phyloP scores from a whole-genome alignment of 768 basidiomycete species.

The Leccinum truebloodii region DNA sequence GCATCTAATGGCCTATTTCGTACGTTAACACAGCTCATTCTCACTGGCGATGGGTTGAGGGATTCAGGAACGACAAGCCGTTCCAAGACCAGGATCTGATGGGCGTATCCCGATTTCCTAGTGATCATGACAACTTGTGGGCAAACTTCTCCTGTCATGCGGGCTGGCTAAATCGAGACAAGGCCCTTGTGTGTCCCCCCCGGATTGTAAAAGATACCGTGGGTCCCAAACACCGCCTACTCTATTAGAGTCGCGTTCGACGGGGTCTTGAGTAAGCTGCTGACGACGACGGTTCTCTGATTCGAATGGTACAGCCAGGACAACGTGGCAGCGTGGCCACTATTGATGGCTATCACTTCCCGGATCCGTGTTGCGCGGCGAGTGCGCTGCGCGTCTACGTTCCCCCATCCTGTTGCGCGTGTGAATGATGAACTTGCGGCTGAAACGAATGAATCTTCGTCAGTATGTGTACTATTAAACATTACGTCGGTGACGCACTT shows the following conservation, averaged over 20 bases:
- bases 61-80: slow-evolving; percentile 1
- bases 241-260: slow-evolving; percentile 15
- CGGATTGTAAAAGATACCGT: slow-evolving; percentile 9
- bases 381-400: not conserved
- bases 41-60: slow-evolving; percentile 5
- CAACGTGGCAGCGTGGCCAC: slow-evolving; percentile 14
- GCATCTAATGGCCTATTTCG: slow-evolving; percentile 15
- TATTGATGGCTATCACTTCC: slow-evolving; percentile 11
- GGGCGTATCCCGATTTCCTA: slow-evolving; percentile 2
- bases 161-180: slow-evolving; percentile 8
- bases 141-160: slow-evolving; percentile 10
- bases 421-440: slow-evolving; percentile 14
- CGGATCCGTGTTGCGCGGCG: slow-evolving; percentile 12
- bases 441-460: not conserved
- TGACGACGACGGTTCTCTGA: slow-evolving; percentile 8
- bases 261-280: slow-evolving; percentile 13
- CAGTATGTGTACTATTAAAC: not conserved
- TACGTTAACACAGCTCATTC: slow-evolving; percentile 7
- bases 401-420: slow-evolving; percentile 9
- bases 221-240: not conserved
- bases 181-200: slow-evolving; percentile 2
- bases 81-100: slow-evolving; percentile 22
- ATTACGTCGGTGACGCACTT: slow-evolving; percentile 16
- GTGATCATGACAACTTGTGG: slow-evolving; percentile 20
- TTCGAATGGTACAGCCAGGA: slow-evolving; percentile 8